Conservation (phyloP, 768 basidiomycete genomes). For the Pisolithus tinctorius region DNA sequence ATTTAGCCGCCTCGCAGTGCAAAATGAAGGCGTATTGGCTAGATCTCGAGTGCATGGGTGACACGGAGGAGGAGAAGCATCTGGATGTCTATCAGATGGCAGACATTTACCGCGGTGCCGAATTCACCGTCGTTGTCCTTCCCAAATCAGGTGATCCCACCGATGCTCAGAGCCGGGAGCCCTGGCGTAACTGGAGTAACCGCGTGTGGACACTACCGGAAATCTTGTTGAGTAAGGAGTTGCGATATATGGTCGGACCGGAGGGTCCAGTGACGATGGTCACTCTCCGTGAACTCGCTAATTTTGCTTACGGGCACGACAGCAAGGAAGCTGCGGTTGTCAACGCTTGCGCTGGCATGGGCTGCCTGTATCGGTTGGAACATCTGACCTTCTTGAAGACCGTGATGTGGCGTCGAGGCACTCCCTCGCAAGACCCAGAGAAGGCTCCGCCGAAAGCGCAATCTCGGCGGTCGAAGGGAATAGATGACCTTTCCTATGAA, state of each 20-base stretch:
- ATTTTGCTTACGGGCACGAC: conserved; percentile 8
- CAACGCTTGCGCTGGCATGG: conserved; percentile 2
- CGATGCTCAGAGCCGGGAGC: not conserved
- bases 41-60: conserved; percentile 13
- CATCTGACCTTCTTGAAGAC: conserved; percentile 11
- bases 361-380: conserved; percentile 12
- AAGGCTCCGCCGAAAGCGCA: not conserved
- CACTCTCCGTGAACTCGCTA: conserved; percentile 6
- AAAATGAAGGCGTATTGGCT: conserved; percentile 12
- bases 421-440: conserved; percentile 2
- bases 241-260: conserved; percentile 6
- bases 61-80: conserved; percentile 10
- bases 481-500: conserved; percentile 4
- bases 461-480: not conserved
- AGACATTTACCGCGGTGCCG: conserved; percentile 11
- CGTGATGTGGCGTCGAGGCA: conserved; percentile 15
- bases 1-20: not conserved
- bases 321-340: conserved; percentile 10
- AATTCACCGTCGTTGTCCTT: conserved; percentile 9
- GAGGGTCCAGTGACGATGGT: not conserved
- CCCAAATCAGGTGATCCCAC: not conserved
- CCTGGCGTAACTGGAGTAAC: conserved; percentile 13
- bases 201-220: conserved; percentile 14
- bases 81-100: conserved; percentile 13
- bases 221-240: conserved; percentile 5